Evolutionary conservation across 306 rosid species (phyloP).

Genomic region (Astragalus membranaceus): DNA sequence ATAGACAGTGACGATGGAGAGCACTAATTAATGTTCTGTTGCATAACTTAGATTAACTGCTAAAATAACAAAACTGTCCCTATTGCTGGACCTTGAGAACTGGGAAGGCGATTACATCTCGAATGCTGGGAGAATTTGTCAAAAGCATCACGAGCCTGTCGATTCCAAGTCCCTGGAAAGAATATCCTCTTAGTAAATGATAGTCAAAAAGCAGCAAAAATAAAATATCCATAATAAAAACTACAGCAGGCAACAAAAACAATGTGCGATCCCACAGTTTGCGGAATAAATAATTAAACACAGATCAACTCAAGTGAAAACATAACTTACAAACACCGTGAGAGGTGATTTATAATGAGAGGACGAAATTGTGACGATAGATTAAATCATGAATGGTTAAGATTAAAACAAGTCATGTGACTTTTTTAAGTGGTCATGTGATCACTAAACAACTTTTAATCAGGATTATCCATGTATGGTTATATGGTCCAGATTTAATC

Average conservation of each 20-base stretch:
- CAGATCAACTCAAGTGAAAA: background rate
- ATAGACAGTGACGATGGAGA: background rate
- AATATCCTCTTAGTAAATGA: constrained; percentile 11
- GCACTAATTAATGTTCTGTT: too few relatives aligned
- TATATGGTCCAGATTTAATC: too few relatives aligned
- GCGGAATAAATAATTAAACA: background rate
- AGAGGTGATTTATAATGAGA: background rate
- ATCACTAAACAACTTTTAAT: too few relatives aligned
- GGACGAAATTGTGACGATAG: too few relatives aligned
- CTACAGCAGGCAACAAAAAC: background rate
- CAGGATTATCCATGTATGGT: too few relatives aligned
- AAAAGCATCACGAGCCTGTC: constrained; percentile 94
- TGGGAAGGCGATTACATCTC: constrained; percentile 97
- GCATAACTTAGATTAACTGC: too few relatives aligned
- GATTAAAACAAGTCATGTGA: too few relatives aligned
- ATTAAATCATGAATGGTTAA: too few relatives aligned
- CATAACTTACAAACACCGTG: background rate
- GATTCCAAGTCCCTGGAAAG: constrained; percentile 90
- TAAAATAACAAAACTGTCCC: constrained; percentile 3
- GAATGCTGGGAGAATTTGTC: constrained; percentile 83
- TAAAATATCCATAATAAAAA: background rate
- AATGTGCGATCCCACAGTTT: background rate
- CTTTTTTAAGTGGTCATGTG: too few relatives aligned
- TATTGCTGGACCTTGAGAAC: constrained; percentile 73
- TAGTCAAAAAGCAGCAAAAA: background rate